Base-by-base conservation (phyloP, 1,139 yeast genomes). In the Suhomyces choctaworum region DNA sequence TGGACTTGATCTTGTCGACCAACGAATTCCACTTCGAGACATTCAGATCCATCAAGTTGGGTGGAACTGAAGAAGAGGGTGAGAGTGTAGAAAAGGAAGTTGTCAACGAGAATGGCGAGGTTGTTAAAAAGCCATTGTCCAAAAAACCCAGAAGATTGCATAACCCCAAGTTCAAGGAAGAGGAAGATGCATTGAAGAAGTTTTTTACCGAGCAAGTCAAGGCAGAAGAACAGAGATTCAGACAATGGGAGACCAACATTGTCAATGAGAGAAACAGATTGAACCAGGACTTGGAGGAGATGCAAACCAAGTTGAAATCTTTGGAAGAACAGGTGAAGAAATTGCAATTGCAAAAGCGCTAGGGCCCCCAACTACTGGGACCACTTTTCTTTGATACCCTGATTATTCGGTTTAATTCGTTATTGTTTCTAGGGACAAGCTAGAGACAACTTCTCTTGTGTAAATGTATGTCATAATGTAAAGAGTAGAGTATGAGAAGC, bases 131-230 rank as follows among this genome's bases (percentile, higher is more conserved):
- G 48, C 50, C 62, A 5, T 48, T 62, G 6, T 42, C 59, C 34
- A 68, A 65, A 53, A 70, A 80, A 64, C 73, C 66, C 51, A 73
- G 67, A 63, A 72, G 62, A 66, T 71, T 52, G 48, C 88, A 83
- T 54, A 89, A 92, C 62, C 97, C 97, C 39, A 84, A 86, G 64
- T 92, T 86, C 66, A 84, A 88, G 63, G 97, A 92, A 63, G 97
- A 92, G 60, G 98, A 94, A 64, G 95, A 87, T 60, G 85, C 92
- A 22, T 74, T 94, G 58, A 89, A 94, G 76, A 84, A 86, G 64
- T 85, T 86, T 61, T 92, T 92, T 65, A 92, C 97, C n/a, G 97
- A 90, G 60, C 97, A 92, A 67, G 96, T 94, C 45, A 89, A 90
- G 68, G 87, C 88, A 32, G 98, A 92, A 66, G 98, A 94, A 57